These are phyloP conservation scores for Lactifluus subvellereus DNA, from an alignment of 768 basidiomycete genomes.

Conservation along the genomic window DNA sequence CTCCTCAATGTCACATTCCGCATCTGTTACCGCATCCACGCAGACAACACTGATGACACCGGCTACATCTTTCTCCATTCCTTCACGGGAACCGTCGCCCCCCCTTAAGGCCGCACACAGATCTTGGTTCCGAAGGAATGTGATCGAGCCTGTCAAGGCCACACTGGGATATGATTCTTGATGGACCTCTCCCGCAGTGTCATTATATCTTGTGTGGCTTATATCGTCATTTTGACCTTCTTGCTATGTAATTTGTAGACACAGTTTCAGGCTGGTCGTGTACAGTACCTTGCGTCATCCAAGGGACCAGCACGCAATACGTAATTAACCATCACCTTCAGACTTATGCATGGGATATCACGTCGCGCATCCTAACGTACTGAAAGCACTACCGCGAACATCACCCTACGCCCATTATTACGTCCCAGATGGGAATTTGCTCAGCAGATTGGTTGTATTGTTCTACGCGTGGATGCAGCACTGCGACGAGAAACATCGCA, in stretches of 20 bases:
- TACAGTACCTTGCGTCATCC: background rate
- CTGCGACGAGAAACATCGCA: too few relatives aligned
- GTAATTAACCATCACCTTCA: too few relatives aligned
- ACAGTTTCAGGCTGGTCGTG: too few relatives aligned
- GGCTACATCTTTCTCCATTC: conserved; percentile 13
- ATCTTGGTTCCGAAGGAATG: conserved; percentile 17
- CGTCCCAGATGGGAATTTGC: too few relatives aligned
- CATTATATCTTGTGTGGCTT: background rate
- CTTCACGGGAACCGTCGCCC: conserved; percentile 11
- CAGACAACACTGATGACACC: conserved; percentile 3
- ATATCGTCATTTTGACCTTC: background rate
- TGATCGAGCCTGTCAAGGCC: conserved; percentile 14
- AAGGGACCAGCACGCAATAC: too few relatives aligned
- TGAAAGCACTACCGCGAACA: too few relatives aligned
- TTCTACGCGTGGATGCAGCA: too few relatives aligned
- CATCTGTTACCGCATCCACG: conserved; percentile 1
- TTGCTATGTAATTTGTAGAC: background rate
- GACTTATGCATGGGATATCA: too few relatives aligned
- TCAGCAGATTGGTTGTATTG: too few relatives aligned
- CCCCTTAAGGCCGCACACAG: background rate
- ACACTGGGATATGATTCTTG: conserved; percentile 10
- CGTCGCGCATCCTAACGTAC: too few relatives aligned
- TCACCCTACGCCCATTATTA: too few relatives aligned
- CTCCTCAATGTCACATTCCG: conserved; percentile 12
- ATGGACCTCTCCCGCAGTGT: background rate